Conservation (phyloP, 1,284 basidiomycete species). For the Ganoderma meredithae region DNA sequence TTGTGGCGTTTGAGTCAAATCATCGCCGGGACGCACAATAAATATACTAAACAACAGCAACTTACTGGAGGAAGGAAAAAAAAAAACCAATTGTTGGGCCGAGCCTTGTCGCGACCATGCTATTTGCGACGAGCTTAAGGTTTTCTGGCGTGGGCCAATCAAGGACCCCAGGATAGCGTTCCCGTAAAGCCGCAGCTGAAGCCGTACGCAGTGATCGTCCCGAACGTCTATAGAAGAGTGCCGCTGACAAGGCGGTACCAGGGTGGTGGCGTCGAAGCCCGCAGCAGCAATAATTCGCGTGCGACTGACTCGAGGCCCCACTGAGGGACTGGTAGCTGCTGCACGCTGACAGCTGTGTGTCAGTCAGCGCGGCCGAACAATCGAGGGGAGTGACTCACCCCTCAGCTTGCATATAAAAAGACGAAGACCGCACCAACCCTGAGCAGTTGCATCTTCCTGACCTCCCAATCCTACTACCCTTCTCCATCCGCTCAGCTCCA, state of each 20-base stretch:
- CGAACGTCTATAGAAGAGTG: neutral
- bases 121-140: neutral
- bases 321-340: neutral
- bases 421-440: neutral
- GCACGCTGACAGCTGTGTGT: neutral
- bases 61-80: no score
- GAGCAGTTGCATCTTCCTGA: neutral
- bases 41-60: no score
- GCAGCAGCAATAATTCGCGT: neutral
- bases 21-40: neutral
- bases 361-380: neutral
- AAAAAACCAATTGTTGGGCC: neutral
- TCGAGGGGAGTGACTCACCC: neutral
- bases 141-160: neutral
- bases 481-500: neutral
- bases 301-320: neutral
- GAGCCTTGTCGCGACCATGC: neutral
- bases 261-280: neutral
- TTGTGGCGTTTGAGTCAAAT: neutral
- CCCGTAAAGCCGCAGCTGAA: neutral
- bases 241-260: neutral
- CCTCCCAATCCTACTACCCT: neutral
- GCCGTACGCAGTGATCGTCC: neutral
- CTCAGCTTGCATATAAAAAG: neutral
- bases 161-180: neutral